These are phyloP conservation scores for Huntiella abstrusa DNA, from an alignment of 2,329 filamentous ascomycete genomes.

Conservation along the genomic window DNA sequence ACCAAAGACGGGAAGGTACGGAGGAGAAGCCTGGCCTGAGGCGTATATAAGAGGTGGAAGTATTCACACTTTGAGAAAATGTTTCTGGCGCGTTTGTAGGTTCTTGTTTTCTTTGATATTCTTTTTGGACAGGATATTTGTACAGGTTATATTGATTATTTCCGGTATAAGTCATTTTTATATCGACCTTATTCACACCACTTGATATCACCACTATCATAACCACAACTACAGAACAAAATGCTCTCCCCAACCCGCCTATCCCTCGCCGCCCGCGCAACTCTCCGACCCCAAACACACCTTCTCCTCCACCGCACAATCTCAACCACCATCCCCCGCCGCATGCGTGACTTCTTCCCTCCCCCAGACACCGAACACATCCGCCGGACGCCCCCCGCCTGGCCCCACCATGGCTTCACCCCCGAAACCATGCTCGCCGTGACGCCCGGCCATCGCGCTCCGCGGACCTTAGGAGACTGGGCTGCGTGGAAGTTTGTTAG, in stretches of 20 bases:
- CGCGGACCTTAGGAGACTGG: conserved; percentile 56
- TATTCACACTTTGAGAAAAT: background rate
- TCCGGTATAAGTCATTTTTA: background rate
- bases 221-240: background rate
- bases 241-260: conserved; percentile 6
- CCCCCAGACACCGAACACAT: conserved; percentile 41
- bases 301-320: conserved; percentile 21
- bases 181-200: background rate
- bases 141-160: background rate
- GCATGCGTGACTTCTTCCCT: conserved; percentile 43
- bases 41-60: background rate
- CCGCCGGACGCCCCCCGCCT: conserved; percentile 43
- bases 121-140: background rate
- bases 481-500: conserved; percentile 61
- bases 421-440: conserved; percentile 61
- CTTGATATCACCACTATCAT: background rate
- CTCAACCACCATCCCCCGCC: conserved; percentile 28
- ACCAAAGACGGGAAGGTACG: background rate
- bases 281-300: background rate
- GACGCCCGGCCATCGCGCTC: conserved; percentile 55
- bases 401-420: conserved; percentile 56
- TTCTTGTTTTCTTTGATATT: background rate
- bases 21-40: background rate
- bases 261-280: conserved; percentile 3
- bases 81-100: background rate